Evolutionary conservation across 352 stramenopile genomes (phyloP), one percentile per base, ranked within the genome.

Genomic region (Phytophthora rubi): DNA sequence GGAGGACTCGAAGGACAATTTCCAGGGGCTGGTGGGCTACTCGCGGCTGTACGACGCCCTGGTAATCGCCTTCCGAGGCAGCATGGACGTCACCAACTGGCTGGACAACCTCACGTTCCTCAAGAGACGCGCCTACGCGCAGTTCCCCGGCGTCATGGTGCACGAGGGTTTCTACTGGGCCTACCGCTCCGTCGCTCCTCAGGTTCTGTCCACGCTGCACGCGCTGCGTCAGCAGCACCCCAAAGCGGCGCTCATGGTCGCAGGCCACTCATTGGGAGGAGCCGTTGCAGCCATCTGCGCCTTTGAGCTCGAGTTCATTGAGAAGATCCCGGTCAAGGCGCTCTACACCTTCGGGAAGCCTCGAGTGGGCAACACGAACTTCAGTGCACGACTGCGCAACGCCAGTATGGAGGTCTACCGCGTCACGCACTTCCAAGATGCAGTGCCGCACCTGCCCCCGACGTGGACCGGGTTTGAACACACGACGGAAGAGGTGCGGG

Each of bases 31-130:
- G 30, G 80, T 94, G 30, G 88, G 86, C 32, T 96, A 88, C 77
- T 91, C 80, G 39, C 35, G 61, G 16, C 68, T 75, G 1, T 84
- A 84, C 26, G 63, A 89, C 58, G 63, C 83, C 1, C 48, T 96
- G 4, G 53, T 95, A 28, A 62, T 96, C n/a, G 85, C 86, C 13
- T 96, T 94, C 53, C 87, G 89, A 37, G 89, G 89, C 26, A 93
- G 84, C 55, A 95, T 94, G 77, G 85, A 96, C 74, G 60, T 95
- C 39, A 75, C 56, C 8, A 96, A 96, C 63, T 96, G 89, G 89
- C 76, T 96, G 62, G 83, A 94, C 65, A 95, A 96, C 62, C 78
- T 96, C 62, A 92, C 87, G 10, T 93, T 95, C 53, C 64, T 91
- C 59, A 93, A 96, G 73, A 85, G 75, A 65, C 77, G 78, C 8